phyloP scores from a whole-genome alignment of 805 yeast species.

The Ogataea haglerorum region DNA sequence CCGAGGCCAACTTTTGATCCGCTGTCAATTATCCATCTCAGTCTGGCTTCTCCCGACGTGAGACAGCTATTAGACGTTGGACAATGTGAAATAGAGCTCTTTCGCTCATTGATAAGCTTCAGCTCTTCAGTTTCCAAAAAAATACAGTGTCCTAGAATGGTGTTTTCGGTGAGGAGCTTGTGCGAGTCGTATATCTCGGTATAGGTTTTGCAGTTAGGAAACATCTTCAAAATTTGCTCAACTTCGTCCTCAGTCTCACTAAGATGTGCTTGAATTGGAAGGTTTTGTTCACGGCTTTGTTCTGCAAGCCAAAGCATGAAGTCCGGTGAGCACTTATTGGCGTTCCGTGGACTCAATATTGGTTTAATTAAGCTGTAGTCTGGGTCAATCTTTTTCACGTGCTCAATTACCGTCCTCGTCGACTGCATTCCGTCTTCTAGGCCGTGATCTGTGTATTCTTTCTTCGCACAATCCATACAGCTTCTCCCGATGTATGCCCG shows the following conservation, averaged over 20 bases:
- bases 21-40: conserved; percentile 58
- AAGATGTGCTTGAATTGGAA: conserved; percentile 82
- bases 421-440: conserved; percentile 29
- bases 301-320: conserved; percentile 50
- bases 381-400: conserved; percentile 51
- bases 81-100: conserved; percentile 79
- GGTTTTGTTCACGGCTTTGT: conserved; percentile 25
- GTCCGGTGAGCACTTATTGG: conserved; percentile 73
- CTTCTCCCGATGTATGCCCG: conserved; percentile 86
- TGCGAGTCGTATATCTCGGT: conserved; percentile 69
- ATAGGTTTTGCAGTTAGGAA: conserved; percentile 66
- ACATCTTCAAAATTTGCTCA: conserved; percentile 61
- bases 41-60: conserved; percentile 83
- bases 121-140: conserved; percentile 66
- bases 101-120: conserved; percentile 44
- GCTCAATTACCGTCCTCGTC: conserved; percentile 51
- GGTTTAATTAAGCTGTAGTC: conserved; percentile 54
- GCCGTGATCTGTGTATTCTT: conserved; percentile 11
- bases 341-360: conserved; percentile 84
- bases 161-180: conserved; percentile 53
- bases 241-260: conserved; percentile 75
- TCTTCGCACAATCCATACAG: conserved; percentile 67
- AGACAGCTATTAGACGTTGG: conserved; percentile 83
- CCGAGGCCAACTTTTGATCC: conserved; percentile 74
- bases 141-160: conserved; percentile 83